Conservation (phyloP, 352 stramenopile species). For the Thalassiosira delicatula region DNA sequence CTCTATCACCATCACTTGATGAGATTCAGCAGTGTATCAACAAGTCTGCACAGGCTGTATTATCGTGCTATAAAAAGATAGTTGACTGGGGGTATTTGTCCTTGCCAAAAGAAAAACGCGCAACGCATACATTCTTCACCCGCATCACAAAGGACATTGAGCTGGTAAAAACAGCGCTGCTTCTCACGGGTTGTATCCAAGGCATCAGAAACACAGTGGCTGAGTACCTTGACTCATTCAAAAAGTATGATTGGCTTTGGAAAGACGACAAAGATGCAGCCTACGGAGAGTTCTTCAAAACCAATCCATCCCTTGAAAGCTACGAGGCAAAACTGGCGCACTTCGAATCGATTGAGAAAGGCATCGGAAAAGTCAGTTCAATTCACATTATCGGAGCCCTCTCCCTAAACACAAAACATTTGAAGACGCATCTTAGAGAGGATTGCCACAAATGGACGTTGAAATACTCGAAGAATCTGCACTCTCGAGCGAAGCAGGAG, state of each 20-base stretch:
- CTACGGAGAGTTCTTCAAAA: constrained; percentile 94
- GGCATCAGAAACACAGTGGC: constrained; percentile 96
- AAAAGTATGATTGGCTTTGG: constrained; percentile 97
- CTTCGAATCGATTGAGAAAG: constrained; percentile 94
- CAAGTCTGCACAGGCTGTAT: constrained; percentile 93
- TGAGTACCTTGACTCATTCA: constrained; percentile 95
- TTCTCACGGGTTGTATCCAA: constrained; percentile 97
- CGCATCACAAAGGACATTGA: constrained; percentile 98
- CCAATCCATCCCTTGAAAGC: constrained; percentile 92
- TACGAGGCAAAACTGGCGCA: constrained; percentile 96
- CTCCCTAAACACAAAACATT: constrained; percentile 94
- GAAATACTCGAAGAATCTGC: constrained; percentile 96
- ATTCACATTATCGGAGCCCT: constrained; percentile 97
- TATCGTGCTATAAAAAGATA: constrained; percentile 96
- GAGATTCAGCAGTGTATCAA: constrained; percentile 98
- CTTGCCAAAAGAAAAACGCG: constrained; percentile 67
- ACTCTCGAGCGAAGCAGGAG: constrained; percentile 90
- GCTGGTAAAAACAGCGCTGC: constrained; percentile 95
- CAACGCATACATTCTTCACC: constrained; percentile 92
- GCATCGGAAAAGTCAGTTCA: constrained; percentile 89
- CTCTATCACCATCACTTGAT: constrained; percentile 94
- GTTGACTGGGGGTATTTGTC: constrained; percentile 88
- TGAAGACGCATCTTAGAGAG: constrained; percentile 96
- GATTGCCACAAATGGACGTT: constrained; percentile 97
- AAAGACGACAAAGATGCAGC: constrained; percentile 95